Evolutionary conservation across 345 rosid species (phyloP).

Genomic region (Anacardium occidentale): DNA sequence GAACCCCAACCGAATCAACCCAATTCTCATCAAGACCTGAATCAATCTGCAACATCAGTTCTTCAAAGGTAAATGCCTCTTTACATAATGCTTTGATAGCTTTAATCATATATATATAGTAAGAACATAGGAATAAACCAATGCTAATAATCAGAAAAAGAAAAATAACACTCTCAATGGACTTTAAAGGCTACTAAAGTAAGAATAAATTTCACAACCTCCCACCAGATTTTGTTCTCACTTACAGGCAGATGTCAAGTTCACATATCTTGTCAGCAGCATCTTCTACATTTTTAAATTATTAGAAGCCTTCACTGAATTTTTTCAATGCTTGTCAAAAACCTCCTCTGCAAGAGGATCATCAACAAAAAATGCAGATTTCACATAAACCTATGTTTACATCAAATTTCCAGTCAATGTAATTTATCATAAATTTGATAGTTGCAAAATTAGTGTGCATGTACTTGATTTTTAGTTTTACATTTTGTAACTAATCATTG

Average conservation of each 20-base stretch:
- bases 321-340: too few species aligned
- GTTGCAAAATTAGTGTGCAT: neutral
- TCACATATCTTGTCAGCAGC: too few species aligned
- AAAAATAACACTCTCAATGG: neutral
- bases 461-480: too few species aligned
- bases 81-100: neutral
- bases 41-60: neutral
- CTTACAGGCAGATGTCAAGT: neutral
- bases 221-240: neutral
- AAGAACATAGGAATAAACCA: neutral
- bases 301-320: neutral
- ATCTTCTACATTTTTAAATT: neutral
- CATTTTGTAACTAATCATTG: neutral
- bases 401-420: neutral
- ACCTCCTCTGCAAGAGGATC: neutral
- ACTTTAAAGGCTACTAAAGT: too few species aligned
- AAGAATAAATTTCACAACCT: neutral
- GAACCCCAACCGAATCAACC: neutral
- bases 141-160: too few species aligned
- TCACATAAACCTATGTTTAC: too few species aligned
- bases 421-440: neutral
- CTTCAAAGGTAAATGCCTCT: slow-evolving; percentile 6
- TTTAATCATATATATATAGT: neutral
- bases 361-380: neutral
- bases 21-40: neutral